A percentile compares a stretch with the other conserved stretches of the same genome.
These are phyloP conservation scores for Clavispora santaluciae DNA, from an alignment of 805 yeast genomes.

Conservation along the genomic window DNA sequence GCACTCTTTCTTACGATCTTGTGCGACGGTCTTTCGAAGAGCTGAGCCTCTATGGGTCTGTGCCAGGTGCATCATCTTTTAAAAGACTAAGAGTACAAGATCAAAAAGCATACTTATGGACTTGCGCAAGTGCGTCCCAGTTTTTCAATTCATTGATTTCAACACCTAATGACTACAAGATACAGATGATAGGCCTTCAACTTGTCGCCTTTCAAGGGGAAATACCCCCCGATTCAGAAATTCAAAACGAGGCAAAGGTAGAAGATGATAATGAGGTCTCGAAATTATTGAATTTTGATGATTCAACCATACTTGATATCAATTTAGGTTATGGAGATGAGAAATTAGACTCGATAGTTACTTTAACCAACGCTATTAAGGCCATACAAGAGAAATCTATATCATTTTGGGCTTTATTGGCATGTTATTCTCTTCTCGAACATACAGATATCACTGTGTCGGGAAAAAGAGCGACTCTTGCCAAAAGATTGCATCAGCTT, in stretches of 20 bases:
- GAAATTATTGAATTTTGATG: not conserved
- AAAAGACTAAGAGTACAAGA: constrained; percentile 25
- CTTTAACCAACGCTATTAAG: constrained; percentile 15
- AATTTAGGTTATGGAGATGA: constrained; percentile 5
- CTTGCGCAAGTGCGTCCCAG: constrained; percentile 13
- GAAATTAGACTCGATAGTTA: constrained; percentile 1
- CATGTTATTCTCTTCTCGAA: constrained; percentile 8
- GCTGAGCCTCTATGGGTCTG: not conserved
- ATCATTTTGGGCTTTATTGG: constrained; percentile 24
- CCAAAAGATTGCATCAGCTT: constrained; percentile 14
- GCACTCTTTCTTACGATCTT: not conserved
- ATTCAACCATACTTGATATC: constrained; percentile 10
- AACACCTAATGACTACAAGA: constrained; percentile 10
- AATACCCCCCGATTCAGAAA: not conserved
- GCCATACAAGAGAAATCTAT: constrained; percentile 19
- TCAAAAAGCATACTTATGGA: constrained; percentile 1
- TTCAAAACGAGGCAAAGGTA: not conserved
- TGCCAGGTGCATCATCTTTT: not conserved
- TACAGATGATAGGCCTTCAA: constrained; percentile 22
- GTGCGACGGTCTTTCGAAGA: not conserved
- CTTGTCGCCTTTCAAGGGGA: constrained; percentile 21
- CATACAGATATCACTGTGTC: not conserved
- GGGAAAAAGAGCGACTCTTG: not conserved
- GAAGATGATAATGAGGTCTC: not conserved
- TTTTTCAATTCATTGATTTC: constrained; percentile 24